Evolutionary conservation across 805 yeast species (phyloP), one percentile per base, ranked within the genome.

Genomic region (Yarrowia phangngaensis): DNA sequence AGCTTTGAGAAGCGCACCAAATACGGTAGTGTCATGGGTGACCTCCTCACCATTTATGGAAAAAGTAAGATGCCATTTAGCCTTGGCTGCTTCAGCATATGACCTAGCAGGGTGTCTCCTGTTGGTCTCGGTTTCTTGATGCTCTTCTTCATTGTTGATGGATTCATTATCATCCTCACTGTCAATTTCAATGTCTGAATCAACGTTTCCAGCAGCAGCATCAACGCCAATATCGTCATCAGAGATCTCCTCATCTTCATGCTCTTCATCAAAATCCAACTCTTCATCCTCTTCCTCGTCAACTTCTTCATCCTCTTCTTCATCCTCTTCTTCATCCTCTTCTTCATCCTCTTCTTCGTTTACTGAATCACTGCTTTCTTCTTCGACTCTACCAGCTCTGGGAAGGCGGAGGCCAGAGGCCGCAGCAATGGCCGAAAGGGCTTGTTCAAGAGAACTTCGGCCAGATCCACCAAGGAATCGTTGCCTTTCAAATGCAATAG

Each of bases 1-100:
- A 33, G 41, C 28, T 54, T 20, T 53, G 48, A 51, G 58, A 11
- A 83, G 68, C 0, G 87, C 89, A 1, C 92, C 92, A 63, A 79
- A 84, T 2, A 86, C 72, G 0, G 95, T 85, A 0, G 84, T 77
- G 45, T 76, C 84, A 28, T 69, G 69, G 2, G 86, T 81, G 20
- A 84, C 69, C 0, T 63, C 66, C 50, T 77, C 78, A 4, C 75
- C 85, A 53, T 79, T 70, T 9, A 80, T 65, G 1, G 66, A 65
- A 59, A 85, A 85, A 50, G 79, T 82, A 47, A 80, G 66, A 45
- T 70, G 62, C 68, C 70, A 68, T 20, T 62, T 53, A n/a, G 51
- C 53, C 2, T 27, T 55, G 14, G 40, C 22, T 3, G 46, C 34
- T 3, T 35, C 49, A 36, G 35, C 26, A 5, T 27, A 27, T 3